These are phyloP conservation scores for Nannochloropsis salina DNA, from an alignment of 108 stramenopile genomes.

Conservation along the genomic window DNA sequence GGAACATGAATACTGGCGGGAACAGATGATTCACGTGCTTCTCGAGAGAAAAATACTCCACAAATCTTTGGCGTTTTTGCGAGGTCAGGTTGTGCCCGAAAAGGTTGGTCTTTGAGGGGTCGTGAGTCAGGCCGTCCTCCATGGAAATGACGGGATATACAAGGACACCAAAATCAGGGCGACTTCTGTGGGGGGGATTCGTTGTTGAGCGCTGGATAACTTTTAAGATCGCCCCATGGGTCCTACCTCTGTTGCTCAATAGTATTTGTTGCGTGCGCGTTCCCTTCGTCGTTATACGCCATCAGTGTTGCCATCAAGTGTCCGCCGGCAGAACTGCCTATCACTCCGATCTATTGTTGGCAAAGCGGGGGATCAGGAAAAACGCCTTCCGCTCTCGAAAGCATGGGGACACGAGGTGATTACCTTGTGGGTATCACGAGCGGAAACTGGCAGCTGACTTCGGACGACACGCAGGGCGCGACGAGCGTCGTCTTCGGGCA, in stretches of 20 bases:
- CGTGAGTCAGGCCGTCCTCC: not conserved
- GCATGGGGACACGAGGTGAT: too few species aligned
- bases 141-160: not conserved
- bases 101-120: not conserved
- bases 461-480: not conserved
- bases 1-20: not conserved
- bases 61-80: not conserved
- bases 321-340: not conserved
- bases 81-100: not conserved
- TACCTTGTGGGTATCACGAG: not conserved
- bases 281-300: not conserved
- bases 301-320: not conserved
- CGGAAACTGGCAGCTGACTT: slow-evolving; percentile 1
- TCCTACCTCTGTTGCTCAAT: not conserved
- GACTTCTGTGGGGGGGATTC: not conserved
- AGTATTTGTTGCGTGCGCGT: not conserved
- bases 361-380: not conserved
- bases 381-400: too few species aligned
- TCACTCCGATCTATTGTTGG: not conserved
- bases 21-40: not conserved
- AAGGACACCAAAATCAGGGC: slow-evolving; percentile 1
- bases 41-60: not conserved
- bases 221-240: not conserved
- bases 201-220: not conserved
- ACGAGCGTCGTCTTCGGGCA: not conserved